phyloP scores from a whole-genome alignment of 257 asterid species.

The Solanum boliviense region DNA sequence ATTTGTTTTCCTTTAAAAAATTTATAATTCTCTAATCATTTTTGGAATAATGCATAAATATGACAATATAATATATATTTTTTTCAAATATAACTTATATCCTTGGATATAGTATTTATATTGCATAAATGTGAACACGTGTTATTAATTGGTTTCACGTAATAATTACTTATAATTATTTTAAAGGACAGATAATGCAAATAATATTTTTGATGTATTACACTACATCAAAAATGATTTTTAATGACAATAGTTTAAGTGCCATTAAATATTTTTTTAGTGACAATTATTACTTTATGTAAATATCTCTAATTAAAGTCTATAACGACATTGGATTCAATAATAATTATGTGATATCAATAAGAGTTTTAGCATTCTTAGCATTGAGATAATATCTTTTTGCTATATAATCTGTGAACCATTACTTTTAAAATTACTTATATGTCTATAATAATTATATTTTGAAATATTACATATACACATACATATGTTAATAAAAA shows the following conservation, averaged over 20 bases:
- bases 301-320: too few species aligned
- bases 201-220: too few species aligned
- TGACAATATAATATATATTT: background rate
- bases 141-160: background rate
- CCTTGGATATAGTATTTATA: too few species aligned
- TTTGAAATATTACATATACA: background rate
- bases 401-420: background rate
- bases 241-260: background rate
- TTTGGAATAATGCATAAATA: background rate
- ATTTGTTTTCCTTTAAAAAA: background rate
- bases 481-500: background rate
- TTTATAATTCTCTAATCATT: background rate
- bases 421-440: background rate
- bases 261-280: accelerated
- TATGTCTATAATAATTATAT: background rate
- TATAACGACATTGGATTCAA: accelerated
- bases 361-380: background rate
- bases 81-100: background rate
- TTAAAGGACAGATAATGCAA: background rate
- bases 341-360: too few species aligned
- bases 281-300: too few species aligned
- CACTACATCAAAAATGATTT: background rate
- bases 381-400: too few species aligned
- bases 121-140: too few species aligned
- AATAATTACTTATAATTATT: background rate